These are phyloP conservation scores for Penicillium sclerotiorum DNA, from an alignment of 2,329 filamentous ascomycete genomes.

Conservation along the genomic window DNA sequence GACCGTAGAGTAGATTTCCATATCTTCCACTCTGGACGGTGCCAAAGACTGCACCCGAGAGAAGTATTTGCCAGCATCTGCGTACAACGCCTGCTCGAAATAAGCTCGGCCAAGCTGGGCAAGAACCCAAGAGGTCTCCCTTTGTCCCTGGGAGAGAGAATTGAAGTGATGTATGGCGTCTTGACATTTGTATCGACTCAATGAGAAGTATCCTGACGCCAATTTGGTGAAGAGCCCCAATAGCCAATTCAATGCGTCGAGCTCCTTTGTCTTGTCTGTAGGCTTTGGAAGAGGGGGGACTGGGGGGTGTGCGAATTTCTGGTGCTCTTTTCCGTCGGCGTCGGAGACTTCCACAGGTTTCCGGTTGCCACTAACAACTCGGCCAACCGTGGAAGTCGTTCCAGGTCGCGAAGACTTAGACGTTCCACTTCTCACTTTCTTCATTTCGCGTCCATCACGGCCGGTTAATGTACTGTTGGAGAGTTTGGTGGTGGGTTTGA, in stretches of 20 bases:
- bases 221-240: conserved; percentile 81
- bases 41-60: conserved; percentile 75
- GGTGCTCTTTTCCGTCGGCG: conserved; percentile 65
- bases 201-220: conserved; percentile 74
- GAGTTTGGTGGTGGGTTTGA: conserved; percentile 67
- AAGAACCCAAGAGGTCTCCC: conserved; percentile 91
- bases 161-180: conserved; percentile 76
- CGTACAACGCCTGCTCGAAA: conserved; percentile 86
- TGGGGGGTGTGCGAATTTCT: conserved; percentile 37
- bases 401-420: conserved; percentile 68
- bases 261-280: conserved; percentile 64
- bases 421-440: conserved; percentile 77
- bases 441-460: conserved; percentile 71
- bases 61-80: conserved; percentile 85
- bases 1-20: conserved; percentile 98
- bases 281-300: conserved; percentile 33
- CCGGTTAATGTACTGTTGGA: conserved; percentile 62
- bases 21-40: conserved; percentile 83
- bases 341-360: conserved; percentile 69
- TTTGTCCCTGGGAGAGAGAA: conserved; percentile 70
- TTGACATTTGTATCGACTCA: conserved; percentile 76
- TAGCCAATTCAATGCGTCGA: conserved; percentile 75
- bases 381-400: conserved; percentile 72
- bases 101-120: conserved; percentile 87
- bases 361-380: conserved; percentile 87